Conservation (phyloP, 2,329 filamentous ascomycete species). For the Paecilomyces sp. region DNA sequence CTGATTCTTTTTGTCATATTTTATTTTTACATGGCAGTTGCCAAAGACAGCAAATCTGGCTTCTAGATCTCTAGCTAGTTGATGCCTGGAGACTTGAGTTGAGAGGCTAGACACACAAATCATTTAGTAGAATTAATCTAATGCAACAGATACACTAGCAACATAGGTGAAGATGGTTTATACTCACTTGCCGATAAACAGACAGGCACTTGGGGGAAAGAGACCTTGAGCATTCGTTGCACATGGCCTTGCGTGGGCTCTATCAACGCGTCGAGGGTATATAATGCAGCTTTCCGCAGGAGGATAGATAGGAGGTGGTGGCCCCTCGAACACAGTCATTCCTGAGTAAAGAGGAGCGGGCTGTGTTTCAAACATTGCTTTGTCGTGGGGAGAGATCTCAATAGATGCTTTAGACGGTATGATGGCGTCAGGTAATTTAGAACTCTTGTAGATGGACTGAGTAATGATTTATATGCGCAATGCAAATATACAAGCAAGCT, state of each 20-base stretch:
- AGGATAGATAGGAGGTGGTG: not conserved
- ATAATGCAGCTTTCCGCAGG: not conserved
- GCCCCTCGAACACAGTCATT: not conserved
- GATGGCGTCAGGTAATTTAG: not conserved
- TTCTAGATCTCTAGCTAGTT: conserved; percentile 22
- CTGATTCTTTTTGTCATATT: conserved; percentile 21
- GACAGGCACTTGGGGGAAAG: conserved; percentile 26
- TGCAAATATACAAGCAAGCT: not conserved
- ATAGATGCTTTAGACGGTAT: not conserved
- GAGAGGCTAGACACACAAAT: conserved; percentile 17
- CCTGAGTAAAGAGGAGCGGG: not conserved
- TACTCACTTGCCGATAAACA: conserved; percentile 35
- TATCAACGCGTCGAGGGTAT: conserved; percentile 17
- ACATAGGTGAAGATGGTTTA: not conserved
- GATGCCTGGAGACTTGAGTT: conserved; percentile 15
- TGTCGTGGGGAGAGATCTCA: not conserved
- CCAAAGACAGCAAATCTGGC: conserved; percentile 23
- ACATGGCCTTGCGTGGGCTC: conserved; percentile 17
- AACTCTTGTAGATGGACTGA: not conserved
- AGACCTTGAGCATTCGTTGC: conserved; percentile 29
- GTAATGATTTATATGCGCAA: not conserved
- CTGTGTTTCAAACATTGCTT: not conserved
- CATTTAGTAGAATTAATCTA: conserved; percentile 2
- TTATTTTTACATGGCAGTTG: conserved; percentile 28
- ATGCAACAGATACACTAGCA: too few species aligned